These are phyloP conservation scores for Coniochaeta pulveracea DNA, from an alignment of 2,329 filamentous ascomycete genomes.

Conservation along the genomic window DNA sequence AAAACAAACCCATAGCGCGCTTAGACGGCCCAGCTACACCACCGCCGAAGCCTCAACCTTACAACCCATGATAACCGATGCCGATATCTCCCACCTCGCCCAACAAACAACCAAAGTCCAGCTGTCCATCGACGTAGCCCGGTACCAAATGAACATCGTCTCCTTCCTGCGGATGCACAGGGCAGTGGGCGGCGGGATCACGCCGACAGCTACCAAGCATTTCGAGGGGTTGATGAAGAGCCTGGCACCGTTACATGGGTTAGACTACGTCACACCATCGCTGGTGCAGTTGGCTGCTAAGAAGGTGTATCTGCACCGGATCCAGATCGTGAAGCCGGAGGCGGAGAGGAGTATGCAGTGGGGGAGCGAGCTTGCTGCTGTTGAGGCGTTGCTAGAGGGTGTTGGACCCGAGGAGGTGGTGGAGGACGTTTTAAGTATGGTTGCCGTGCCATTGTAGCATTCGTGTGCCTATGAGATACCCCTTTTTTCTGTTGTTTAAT, in stretches of 20 bases:
- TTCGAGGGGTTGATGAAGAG: constrained; percentile 59
- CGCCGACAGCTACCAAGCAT: constrained; percentile 67
- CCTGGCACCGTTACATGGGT: constrained; percentile 69
- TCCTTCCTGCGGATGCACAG: constrained; percentile 82
- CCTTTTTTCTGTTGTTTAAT: too few relatives aligned
- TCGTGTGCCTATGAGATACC: too few relatives aligned
- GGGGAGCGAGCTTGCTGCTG: constrained; percentile 66
- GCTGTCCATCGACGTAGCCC: constrained; percentile 64
- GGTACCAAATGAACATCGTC: constrained; percentile 80
- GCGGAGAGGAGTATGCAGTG: constrained; percentile 86
- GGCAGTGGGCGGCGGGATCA: constrained; percentile 68
- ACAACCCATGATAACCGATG: constrained; percentile 18
- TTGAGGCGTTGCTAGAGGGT: constrained; percentile 54
- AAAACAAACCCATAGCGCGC: constrained; percentile 17
- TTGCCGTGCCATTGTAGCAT: constrained; percentile 39
- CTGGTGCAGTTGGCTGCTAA: constrained; percentile 70
- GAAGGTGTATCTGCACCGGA: constrained; percentile 82
- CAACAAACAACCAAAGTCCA: constrained; percentile 45
- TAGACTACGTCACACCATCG: constrained; percentile 74
- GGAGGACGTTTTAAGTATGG: constrained; percentile 49
- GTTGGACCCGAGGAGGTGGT: constrained; percentile 51
- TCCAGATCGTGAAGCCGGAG: constrained; percentile 56
- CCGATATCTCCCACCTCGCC: constrained; percentile 48
- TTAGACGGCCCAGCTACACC: not conserved
- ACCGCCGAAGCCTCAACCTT: not conserved